A percentile compares a stretch with the other conserved stretches of the same genome.
Conservation (phyloP, 2,329 filamentous ascomycete species). For the Coniochaeta hoffmannii region DNA sequence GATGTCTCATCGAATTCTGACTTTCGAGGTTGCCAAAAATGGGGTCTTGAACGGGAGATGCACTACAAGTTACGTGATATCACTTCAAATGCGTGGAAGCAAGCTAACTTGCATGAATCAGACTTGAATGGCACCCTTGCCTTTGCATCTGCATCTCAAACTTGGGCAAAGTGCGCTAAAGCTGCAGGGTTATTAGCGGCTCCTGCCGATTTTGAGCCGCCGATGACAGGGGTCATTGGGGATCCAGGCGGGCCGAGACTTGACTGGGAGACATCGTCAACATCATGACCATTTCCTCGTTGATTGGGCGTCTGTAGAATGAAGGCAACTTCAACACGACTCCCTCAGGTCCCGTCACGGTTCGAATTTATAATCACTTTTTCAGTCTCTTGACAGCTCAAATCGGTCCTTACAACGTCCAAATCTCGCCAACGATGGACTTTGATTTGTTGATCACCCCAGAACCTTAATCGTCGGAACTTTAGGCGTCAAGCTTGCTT, state of each 20-base stretch:
- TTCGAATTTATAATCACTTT: no score
- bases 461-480: not conserved
- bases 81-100: no score
- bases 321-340: no score
- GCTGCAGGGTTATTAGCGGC: not conserved
- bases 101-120: no score
- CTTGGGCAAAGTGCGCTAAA: no score
- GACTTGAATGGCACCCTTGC: not conserved
- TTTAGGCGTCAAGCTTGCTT: not conserved
- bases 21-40: not conserved
- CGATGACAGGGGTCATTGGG: not conserved
- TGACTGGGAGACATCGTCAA: not conserved
- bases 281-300: not conserved
- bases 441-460: not conserved
- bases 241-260: not conserved
- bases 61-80: no score
- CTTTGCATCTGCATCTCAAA: not conserved
- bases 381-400: not conserved
- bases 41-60: no score
- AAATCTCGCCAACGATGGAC: not conserved
- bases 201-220: not conserved
- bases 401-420: not conserved
- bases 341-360: no score
- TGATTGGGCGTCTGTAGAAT: no score
- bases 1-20: not conserved